Conservation (phyloP, 2,329 filamentous ascomycete species). For the Dothideomycetes sp. region DNA sequence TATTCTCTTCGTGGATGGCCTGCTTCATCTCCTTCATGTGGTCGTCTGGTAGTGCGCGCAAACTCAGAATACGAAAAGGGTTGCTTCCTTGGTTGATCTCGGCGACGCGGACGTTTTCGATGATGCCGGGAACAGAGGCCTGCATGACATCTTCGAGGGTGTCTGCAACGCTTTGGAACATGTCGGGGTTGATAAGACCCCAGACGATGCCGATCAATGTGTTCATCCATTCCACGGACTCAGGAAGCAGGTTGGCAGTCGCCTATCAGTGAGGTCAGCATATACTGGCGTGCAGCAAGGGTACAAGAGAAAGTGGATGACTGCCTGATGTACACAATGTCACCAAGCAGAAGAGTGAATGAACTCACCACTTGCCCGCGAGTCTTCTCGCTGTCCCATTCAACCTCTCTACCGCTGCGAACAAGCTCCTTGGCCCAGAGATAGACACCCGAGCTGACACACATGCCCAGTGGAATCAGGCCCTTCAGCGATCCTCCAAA, state of each 20-base stretch:
- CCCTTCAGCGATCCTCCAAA: constrained; percentile 71
- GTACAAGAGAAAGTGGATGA: no score
- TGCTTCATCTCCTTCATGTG: constrained; percentile 76
- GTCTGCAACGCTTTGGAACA: constrained; percentile 87
- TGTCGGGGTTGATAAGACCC: constrained; percentile 88
- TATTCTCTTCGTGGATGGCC: constrained; percentile 66
- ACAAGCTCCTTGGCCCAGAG: constrained; percentile 86
- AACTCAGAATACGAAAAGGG: constrained; percentile 74
- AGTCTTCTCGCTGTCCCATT: constrained; percentile 81
- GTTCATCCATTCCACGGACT: constrained; percentile 92
- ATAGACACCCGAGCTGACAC: constrained; percentile 66
- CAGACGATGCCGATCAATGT: constrained; percentile 73
- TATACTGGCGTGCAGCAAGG: no score
- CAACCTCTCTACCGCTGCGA: constrained; percentile 66
- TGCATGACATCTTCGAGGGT: constrained; percentile 95
- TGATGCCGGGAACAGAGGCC: constrained; percentile 78
- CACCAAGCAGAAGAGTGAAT: no score
- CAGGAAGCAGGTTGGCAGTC: constrained; percentile 78
- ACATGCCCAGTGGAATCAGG: constrained; percentile 61
- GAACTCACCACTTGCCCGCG: constrained; percentile 60
- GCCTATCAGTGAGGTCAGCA: no score
- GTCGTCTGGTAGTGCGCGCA: constrained; percentile 72
- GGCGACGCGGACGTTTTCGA: constrained; percentile 89
- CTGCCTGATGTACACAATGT: no score
- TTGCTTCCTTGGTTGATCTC: constrained; percentile 93